Evolutionary conservation across 1,284 basidiomycete genomes (phyloP).

Genomic region (Rhodotorula sp.): DNA sequence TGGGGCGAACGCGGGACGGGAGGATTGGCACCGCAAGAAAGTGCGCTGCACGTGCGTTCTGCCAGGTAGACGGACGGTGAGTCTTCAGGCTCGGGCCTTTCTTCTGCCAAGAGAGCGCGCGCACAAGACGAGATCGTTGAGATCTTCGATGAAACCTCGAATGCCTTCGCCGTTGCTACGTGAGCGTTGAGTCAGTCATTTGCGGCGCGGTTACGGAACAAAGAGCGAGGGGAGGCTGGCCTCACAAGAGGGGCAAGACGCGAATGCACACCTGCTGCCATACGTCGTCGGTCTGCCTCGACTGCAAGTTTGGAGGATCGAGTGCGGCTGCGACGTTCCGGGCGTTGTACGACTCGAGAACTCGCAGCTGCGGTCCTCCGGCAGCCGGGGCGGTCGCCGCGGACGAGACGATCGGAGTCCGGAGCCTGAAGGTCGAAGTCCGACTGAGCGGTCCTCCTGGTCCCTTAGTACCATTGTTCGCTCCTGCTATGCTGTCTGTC

Average conservation of each 20-base stretch:
- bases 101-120: not conserved
- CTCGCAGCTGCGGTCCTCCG: constrained; percentile 2
- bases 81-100: not conserved
- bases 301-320: constrained; percentile 21
- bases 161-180: constrained; percentile 75
- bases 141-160: constrained; percentile 84
- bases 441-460: not conserved
- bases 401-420: not conserved
- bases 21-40: constrained; percentile 48
- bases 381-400: not conserved
- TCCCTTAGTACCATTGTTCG: not conserved
- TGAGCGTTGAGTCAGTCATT: constrained; percentile 53
- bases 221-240: not conserved
- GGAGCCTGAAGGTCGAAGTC: not conserved
- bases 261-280: constrained; percentile 41
- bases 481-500: too few species aligned
- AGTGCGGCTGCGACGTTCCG: constrained; percentile 34
- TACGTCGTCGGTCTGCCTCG: constrained; percentile 30
- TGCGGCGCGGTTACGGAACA: too few species aligned
- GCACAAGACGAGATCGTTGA: constrained; percentile 71
- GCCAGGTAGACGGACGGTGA: constrained; percentile 14
- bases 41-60: constrained; percentile 64
- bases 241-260: constrained; percentile 40
- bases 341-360: constrained; percentile 27
- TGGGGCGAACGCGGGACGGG: constrained; percentile 37